Evolutionary conservation across 1,139 yeast species (phyloP).

Genomic region (Entelexis sorbosivorans): DNA sequence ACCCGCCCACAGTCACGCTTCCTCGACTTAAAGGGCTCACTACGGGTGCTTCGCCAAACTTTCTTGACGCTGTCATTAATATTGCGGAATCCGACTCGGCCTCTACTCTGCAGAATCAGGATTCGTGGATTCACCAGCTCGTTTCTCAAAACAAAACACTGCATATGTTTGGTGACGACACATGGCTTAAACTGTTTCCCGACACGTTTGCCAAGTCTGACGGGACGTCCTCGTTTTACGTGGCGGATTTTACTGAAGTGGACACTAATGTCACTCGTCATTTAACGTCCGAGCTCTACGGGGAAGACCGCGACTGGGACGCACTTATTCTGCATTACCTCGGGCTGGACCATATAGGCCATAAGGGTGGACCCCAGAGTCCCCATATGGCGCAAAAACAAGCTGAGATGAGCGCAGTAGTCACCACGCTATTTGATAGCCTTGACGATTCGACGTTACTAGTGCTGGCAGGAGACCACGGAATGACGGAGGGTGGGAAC

Average conservation of each 20-base stretch:
- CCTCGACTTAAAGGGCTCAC: slow-evolving; percentile 90
- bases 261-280: slow-evolving; percentile 90
- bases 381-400: slow-evolving; percentile 73
- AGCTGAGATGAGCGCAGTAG: slow-evolving; percentile 66
- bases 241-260: slow-evolving; percentile 80
- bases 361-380: slow-evolving; percentile 84
- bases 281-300: slow-evolving; percentile 43
- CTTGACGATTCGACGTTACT: slow-evolving; percentile 51
- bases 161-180: slow-evolving; percentile 92
- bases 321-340: slow-evolving; percentile 77
- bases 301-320: slow-evolving; percentile 48
- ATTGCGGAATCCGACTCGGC: slow-evolving; percentile 85
- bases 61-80: slow-evolving; percentile 85
- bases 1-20: slow-evolving; percentile 93
- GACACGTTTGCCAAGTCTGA: slow-evolving; percentile 52
- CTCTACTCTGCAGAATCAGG: slow-evolving; percentile 63
- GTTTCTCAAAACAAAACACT: slow-evolving; percentile 37
- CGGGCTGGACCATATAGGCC: slow-evolving; percentile 95
- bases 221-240: slow-evolving; percentile 90
- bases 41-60: slow-evolving; percentile 90
- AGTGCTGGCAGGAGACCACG: slow-evolving; percentile 54
- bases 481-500: slow-evolving; percentile 57
- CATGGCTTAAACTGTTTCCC: slow-evolving; percentile 88
- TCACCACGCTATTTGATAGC: slow-evolving; percentile 43
- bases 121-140: slow-evolving; percentile 78